phyloP scores from a whole-genome alignment of 129 eudicot genomes.

The Logfia minima region DNA sequence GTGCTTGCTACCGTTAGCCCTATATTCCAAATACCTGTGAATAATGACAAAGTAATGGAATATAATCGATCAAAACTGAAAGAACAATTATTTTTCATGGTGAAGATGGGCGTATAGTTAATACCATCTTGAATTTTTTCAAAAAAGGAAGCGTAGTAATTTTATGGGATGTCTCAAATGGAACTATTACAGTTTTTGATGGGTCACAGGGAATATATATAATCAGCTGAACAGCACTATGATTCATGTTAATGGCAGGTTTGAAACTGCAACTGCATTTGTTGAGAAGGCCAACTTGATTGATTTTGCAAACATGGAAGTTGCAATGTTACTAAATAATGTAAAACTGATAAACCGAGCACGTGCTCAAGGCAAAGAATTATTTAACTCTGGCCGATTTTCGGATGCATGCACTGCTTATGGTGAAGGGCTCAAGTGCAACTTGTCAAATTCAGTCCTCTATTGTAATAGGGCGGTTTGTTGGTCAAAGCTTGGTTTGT shows the following conservation, averaged over 20 bases:
- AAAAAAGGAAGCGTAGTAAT: not conserved
- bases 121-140: not conserved
- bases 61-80: no score
- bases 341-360: conserved; percentile 45
- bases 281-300: conserved; percentile 50
- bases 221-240: not conserved
- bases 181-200: not conserved
- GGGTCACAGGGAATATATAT: no score
- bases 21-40: not conserved
- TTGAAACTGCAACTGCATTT: conserved; percentile 47
- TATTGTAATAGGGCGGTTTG: conserved; percentile 63
- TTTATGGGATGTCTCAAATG: not conserved
- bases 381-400: conserved; percentile 45
- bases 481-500: conserved; percentile 61
- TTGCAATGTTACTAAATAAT: conserved; percentile 45
- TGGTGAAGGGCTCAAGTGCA: conserved; percentile 57
- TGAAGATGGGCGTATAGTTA: no score
- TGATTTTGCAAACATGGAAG: conserved; percentile 48
- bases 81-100: not conserved
- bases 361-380: conserved; percentile 54
- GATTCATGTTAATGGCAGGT: conserved; percentile 44
- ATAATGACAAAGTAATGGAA: not conserved
- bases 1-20: not conserved
- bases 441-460: conserved; percentile 48
- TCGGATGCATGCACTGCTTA: conserved; percentile 56